These are phyloP conservation scores for Saksenaea vasiformis DNA, from an alignment of 371 early-diverging fungal species.

Conservation along the genomic window DNA sequence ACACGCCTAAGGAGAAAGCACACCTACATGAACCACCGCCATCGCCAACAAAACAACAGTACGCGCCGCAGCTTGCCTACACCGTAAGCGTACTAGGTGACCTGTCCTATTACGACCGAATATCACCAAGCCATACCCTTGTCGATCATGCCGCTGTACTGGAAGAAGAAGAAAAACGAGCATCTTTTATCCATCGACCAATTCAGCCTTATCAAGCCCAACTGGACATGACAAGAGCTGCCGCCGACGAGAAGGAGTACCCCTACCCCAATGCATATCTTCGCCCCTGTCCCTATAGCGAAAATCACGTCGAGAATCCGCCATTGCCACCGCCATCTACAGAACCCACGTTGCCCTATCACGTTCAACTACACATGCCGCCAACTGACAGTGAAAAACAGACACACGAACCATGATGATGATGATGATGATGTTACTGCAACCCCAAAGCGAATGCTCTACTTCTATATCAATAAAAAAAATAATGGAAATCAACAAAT, in stretches of 20 bases:
- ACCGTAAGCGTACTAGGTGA: background rate
- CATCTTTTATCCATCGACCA: background rate
- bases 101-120: background rate
- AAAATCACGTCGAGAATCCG: background rate
- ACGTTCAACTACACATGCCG: background rate
- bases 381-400: background rate
- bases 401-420: background rate
- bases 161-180: background rate
- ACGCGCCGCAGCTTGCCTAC: constrained; percentile 1
- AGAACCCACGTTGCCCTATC: background rate
- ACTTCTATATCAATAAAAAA: constrained; percentile 1
- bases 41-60: constrained; percentile 1
- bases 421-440: background rate
- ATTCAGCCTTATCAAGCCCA: constrained; percentile 16
- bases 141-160: background rate
- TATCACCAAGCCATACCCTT: background rate
- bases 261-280: constrained; percentile 5
- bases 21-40: background rate
- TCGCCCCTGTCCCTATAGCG: constrained; percentile 3
- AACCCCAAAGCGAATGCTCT: background rate
- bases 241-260: constrained; percentile 5
- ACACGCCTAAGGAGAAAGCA: background rate
- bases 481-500: constrained; percentile 3
- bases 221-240: background rate
- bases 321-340: background rate